Conservation (phyloP, 257 asterid species). For the Oldenlandia corymbosa region DNA sequence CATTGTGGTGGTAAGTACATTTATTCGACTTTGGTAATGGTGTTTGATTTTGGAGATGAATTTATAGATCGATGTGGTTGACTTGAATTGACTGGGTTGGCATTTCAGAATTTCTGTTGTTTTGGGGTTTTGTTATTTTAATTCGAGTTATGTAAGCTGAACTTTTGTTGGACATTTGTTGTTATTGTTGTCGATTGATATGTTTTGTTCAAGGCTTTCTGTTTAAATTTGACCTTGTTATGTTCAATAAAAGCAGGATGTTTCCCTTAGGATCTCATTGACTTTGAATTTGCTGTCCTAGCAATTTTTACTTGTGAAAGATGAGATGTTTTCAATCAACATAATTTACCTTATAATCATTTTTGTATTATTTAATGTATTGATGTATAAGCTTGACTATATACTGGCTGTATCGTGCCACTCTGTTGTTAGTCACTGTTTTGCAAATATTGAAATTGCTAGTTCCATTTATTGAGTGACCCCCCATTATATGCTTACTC, state of each 20-base stretch:
- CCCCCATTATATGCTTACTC: neutral
- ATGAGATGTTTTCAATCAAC: no score
- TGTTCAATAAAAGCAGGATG: no score
- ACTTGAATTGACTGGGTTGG: constrained; percentile 5
- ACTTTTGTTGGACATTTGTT: neutral
- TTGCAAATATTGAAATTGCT: neutral
- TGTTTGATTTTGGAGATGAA: constrained; percentile 6
- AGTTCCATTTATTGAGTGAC: neutral
- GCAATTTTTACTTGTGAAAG: no score
- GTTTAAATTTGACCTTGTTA: no score
- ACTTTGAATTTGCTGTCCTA: no score
- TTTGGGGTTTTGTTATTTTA: neutral
- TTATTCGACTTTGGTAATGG: neutral
- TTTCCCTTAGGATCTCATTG: no score
- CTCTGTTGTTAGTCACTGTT: neutral
- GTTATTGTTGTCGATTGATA: neutral
- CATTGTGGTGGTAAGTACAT: constrained; percentile 81
- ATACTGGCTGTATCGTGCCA: neutral
- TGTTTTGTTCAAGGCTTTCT: neutral
- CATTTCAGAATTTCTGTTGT: neutral
- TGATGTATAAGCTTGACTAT: neutral
- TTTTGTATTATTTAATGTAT: no score
- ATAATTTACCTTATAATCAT: no score
- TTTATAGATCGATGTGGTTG: constrained; percentile 10
- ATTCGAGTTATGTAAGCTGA: neutral